phyloP scores from a whole-genome alignment of 2,329 filamentous ascomycete species.

The Clonostachys rhizophaga region DNA sequence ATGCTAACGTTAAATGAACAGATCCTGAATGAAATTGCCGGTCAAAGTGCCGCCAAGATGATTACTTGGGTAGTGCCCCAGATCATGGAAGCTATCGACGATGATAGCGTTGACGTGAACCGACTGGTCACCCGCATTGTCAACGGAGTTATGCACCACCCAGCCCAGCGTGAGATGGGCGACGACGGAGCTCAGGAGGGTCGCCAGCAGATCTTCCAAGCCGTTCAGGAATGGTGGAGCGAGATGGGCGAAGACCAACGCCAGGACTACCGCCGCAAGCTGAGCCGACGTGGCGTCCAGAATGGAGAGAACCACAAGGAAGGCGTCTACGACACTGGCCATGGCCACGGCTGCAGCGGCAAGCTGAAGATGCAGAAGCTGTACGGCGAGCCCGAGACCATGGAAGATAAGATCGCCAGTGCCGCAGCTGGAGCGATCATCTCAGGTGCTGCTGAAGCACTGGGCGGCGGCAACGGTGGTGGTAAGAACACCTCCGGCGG shows the following conservation, averaged over 20 bases:
- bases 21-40: slow-evolving; percentile 83
- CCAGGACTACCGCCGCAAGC: slow-evolving; percentile 65
- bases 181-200: slow-evolving; percentile 69
- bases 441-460: slow-evolving; percentile 48
- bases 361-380: slow-evolving; percentile 76
- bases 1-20: slow-evolving; percentile 10
- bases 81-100: slow-evolving; percentile 82
- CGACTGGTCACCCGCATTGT: slow-evolving; percentile 73
- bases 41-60: slow-evolving; percentile 73
- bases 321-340: slow-evolving; percentile 76
- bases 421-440: slow-evolving; percentile 53
- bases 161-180: slow-evolving; percentile 68
- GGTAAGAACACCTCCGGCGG: slow-evolving; percentile 52
- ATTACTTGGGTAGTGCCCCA: slow-evolving; percentile 86
- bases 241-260: slow-evolving; percentile 57
- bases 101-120: slow-evolving; percentile 65
- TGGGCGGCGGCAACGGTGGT: slow-evolving; percentile 11
- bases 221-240: slow-evolving; percentile 80
- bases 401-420: slow-evolving; percentile 52
- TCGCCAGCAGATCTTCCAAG: slow-evolving; percentile 71
- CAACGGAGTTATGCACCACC: slow-evolving; percentile 81
- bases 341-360: slow-evolving; percentile 76
- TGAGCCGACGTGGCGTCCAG: slow-evolving; percentile 74
- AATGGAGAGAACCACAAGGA: slow-evolving; percentile 81
- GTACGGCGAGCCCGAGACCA: slow-evolving; percentile 40